Evolutionary conservation across 2,329 filamentous ascomycete genomes (phyloP).

Genomic region (Verticillium isaacii): DNA sequence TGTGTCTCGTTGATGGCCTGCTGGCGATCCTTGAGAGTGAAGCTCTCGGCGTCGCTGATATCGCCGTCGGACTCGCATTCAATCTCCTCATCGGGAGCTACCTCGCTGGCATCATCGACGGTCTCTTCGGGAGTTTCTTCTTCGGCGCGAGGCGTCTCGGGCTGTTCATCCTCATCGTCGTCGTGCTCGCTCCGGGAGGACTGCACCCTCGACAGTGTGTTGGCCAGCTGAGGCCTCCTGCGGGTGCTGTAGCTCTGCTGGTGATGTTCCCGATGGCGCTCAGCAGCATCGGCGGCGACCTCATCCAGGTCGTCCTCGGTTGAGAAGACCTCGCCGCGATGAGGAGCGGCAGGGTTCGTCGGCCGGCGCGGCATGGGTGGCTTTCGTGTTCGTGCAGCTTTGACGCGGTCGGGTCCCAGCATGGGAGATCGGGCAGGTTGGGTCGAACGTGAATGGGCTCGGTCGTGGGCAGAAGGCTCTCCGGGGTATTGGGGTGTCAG

Average conservation of each 20-base stretch:
- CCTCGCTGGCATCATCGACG: constrained; percentile 28
- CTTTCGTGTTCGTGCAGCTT: constrained; percentile 57
- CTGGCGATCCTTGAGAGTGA: constrained; percentile 94
- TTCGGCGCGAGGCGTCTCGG: constrained; percentile 10
- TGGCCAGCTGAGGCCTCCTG: constrained; percentile 26
- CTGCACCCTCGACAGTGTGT: constrained; percentile 35
- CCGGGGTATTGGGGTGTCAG: constrained; percentile 19
- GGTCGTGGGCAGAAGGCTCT: constrained; percentile 33
- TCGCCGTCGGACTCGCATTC: constrained; percentile 65
- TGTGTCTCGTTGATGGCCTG: constrained; percentile 98
- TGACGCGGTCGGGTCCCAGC: constrained; percentile 42
- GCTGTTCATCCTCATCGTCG: constrained; percentile 10
- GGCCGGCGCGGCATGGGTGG: constrained; percentile 68
- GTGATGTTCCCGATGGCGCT: constrained; percentile 33
- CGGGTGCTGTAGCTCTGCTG: constrained; percentile 22
- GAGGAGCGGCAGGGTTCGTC: constrained; percentile 64
- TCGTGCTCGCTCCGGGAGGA: constrained; percentile 27
- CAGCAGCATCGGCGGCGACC: constrained; percentile 62
- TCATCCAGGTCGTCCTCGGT: constrained; percentile 84
- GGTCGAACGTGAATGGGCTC: constrained; percentile 27
- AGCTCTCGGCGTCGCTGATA: constrained; percentile 91
- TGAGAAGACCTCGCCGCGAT: constrained; percentile 83
- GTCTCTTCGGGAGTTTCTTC: constrained; percentile 25
- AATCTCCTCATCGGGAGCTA: constrained; percentile 20
- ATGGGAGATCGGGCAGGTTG: constrained; percentile 38